Evolutionary conservation across 768 basidiomycete species (phyloP), one percentile per base, ranked within the genome.

Genomic region (Piloderma croceum): DNA sequence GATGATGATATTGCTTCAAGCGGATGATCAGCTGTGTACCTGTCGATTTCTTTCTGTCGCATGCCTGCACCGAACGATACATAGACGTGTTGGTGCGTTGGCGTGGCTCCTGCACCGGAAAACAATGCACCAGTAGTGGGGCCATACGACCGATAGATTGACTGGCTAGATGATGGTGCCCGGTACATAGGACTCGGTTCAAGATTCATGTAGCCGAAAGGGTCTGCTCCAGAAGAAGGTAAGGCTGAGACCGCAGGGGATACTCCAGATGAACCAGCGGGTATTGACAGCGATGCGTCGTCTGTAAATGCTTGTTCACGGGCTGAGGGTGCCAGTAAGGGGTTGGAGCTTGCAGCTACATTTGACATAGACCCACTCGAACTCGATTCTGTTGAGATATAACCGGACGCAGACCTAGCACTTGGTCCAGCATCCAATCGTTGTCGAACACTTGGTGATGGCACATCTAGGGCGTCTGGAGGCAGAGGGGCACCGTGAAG

Each of bases 61-160:
- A 80, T 80, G 3, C 91, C 91, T 5, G 90, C 81, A 17, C 90
- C 90, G 50, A 93, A 89, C 1, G 90, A 86, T 7, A 92, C 81
- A 56, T 78, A 91, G 24, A 83, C 85, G 39, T 84, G 76, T 3
- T 79, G 61, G 55, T 89, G 69, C 24, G 82, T 67, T 21, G 86
- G 77, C n/a, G n/a, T n/a, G n/a, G n/a, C n/a, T n/a, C n/a, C n/a
- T n/a, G n/a, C n/a, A n/a, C n/a, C n/a, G n/a, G n/a, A n/a, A n/a
- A n/a, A n/a, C n/a, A n/a, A n/a, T n/a, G n/a, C n/a, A n/a, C n/a
- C n/a, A n/a, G n/a, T n/a, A n/a, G n/a, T n/a, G n/a, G n/a, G n/a
- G n/a, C n/a, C n/a, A n/a, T n/a, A n/a, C n/a, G n/a, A n/a, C n/a
- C n/a, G n/a, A n/a, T n/a, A n/a, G n/a, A n/a, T n/a, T n/a, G n/a